Conservation (phyloP, 1,139 yeast species). For the Yueomyces sp. region DNA sequence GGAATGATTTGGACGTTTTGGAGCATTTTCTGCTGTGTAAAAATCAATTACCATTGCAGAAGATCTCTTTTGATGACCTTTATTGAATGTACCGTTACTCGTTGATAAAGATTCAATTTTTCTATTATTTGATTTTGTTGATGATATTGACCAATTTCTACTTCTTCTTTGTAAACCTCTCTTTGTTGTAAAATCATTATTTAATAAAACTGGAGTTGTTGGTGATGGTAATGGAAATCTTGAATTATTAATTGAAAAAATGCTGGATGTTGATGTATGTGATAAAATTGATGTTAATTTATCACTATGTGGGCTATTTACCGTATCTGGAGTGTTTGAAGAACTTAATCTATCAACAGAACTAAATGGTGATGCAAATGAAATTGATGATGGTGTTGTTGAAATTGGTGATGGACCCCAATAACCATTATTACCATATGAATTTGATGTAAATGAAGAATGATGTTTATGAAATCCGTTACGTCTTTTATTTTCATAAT, state of each 20-base stretch:
- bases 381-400: conserved; percentile 9
- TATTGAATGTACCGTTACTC: conserved; percentile 4
- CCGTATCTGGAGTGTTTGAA: conserved; percentile 1
- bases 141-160: conserved; percentile 1
- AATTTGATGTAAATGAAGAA: background rate
- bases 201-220: conserved; percentile 12
- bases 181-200: conserved; percentile 4
- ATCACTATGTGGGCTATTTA: background rate
- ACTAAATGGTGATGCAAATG: conserved; percentile 7
- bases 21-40: conserved; percentile 10
- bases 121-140: conserved; percentile 1
- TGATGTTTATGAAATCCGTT: background rate
- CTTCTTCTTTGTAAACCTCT: background rate
- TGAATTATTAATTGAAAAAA: conserved; percentile 1
- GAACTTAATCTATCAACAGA: background rate
- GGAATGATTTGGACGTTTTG: conserved; percentile 7
- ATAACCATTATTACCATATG: background rate
- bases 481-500: background rate
- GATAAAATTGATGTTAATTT: background rate
- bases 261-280: conserved; percentile 4
- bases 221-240: conserved; percentile 11
- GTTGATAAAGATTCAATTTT: background rate
- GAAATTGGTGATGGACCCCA: conserved; percentile 2
- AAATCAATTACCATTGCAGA: conserved; percentile 17
- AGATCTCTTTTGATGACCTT: conserved; percentile 15